A percentile compares a stretch with the other conserved stretches of the same genome.
Evolutionary conservation across 2,329 filamentous ascomycete genomes (phyloP).

Genomic region (Aspergillus niger): DNA sequence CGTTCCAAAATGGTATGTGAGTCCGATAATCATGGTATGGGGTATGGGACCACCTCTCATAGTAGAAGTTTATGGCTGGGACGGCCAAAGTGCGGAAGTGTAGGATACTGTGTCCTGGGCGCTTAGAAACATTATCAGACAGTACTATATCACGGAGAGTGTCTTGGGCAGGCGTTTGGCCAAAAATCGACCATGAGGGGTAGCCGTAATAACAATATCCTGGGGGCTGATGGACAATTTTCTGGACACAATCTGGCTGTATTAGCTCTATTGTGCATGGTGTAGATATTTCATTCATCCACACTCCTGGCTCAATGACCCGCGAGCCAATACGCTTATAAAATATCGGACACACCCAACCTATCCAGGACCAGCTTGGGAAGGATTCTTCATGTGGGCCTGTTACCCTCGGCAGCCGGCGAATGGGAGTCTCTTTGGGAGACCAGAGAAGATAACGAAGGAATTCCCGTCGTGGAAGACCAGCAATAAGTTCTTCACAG

Average conservation of each 20-base stretch:
- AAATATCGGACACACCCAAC: background rate
- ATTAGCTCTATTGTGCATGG: background rate
- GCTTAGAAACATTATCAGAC: too few relatives aligned
- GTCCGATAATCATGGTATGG: too few relatives aligned
- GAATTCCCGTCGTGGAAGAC: background rate
- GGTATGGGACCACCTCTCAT: too few relatives aligned
- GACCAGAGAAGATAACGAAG: background rate
- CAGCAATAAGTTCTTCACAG: background rate
- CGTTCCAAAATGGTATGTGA: too few relatives aligned
- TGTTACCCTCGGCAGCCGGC: background rate
- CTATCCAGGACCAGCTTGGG: background rate
- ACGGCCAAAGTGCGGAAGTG: too few relatives aligned
- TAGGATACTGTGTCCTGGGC: too few relatives aligned
- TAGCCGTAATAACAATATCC: background rate
- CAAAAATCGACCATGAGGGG: background rate
- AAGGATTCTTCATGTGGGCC: background rate
- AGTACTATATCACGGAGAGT: too few relatives aligned
- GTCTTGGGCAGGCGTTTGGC: background rate
- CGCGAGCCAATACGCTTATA: background rate
- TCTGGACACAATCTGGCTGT: fast-evolving
- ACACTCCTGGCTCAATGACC: too few relatives aligned
- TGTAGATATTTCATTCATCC: background rate
- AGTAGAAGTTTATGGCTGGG: too few relatives aligned
- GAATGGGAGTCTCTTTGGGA: background rate
- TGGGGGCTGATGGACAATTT: background rate